Conservation (phyloP, 2,329 filamentous ascomycete genomes). For the Scedosporium apiospermum region DNA sequence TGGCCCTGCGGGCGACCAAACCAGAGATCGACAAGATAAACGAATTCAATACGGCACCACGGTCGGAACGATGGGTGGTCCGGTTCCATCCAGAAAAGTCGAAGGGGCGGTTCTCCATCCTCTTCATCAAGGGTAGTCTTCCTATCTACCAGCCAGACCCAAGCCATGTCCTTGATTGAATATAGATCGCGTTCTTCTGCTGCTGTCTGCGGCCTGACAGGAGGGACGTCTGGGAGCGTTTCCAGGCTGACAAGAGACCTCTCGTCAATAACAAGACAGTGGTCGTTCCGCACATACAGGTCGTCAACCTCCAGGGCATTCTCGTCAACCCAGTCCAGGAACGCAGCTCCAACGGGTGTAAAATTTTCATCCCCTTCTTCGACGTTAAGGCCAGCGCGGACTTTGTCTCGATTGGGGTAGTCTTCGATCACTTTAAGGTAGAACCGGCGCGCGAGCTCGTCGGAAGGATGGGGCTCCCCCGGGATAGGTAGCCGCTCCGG, state of each 20-base stretch:
- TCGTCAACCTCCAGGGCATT: background rate
- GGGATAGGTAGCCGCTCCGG: no score
- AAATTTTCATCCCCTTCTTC: background rate
- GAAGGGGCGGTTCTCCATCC: background rate
- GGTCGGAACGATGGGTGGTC: background rate
- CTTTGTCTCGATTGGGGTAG: slow-evolving; percentile 11
- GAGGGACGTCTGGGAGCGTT: background rate
- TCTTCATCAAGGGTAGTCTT: background rate
- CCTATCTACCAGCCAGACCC: background rate
- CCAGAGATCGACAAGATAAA: background rate
- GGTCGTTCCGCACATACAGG: slow-evolving; percentile 5
- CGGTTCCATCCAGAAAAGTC: background rate
- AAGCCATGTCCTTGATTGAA: background rate
- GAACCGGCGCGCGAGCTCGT: background rate
- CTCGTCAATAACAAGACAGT: slow-evolving; percentile 5
- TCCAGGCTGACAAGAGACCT: background rate
- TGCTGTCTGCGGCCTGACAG: background rate
- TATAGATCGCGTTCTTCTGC: background rate
- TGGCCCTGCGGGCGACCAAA: background rate
- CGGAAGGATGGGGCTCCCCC: background rate
- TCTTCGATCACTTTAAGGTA: slow-evolving; percentile 13
- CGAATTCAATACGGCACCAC: background rate
- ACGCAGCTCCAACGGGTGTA: background rate
- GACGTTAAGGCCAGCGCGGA: slow-evolving; percentile 9
- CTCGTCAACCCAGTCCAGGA: background rate